These are phyloP conservation scores for Rutstroemia sydowiana DNA, from an alignment of 2,329 filamentous ascomycete genomes.

Conservation along the genomic window DNA sequence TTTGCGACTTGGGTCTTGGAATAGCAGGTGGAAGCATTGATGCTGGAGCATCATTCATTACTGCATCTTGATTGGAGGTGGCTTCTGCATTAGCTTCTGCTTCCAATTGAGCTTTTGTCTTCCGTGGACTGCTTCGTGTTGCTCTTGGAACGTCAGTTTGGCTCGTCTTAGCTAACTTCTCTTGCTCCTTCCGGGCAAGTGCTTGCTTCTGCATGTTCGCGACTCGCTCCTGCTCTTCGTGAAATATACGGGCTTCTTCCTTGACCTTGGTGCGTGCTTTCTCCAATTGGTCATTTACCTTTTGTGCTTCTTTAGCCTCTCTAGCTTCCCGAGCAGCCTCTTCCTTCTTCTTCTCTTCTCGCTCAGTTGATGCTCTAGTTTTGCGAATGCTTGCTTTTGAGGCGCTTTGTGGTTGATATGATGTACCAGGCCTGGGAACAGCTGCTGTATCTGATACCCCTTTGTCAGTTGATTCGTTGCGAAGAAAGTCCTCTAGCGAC, in stretches of 20 bases:
- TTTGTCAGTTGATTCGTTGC: conserved; percentile 30
- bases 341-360: conserved; percentile 54
- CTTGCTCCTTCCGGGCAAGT: conserved; percentile 46
- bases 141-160: conserved; percentile 35
- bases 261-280: conserved; percentile 64
- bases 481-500: conserved; percentile 39
- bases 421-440: not conserved
- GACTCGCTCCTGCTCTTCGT: conserved; percentile 48
- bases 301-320: conserved; percentile 53
- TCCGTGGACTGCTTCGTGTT: conserved; percentile 46
- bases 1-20: conserved; percentile 43
- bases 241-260: conserved; percentile 56
- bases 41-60: conserved; percentile 48
- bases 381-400: conserved; percentile 33
- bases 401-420: conserved; percentile 17
- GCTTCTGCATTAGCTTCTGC: conserved; percentile 30
- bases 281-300: conserved; percentile 54
- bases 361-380: conserved; percentile 51
- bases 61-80: conserved; percentile 37
- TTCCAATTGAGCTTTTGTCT: conserved; percentile 33
- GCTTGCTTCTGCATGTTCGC: conserved; percentile 47
- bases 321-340: conserved; percentile 57
- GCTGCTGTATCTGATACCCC: conserved; percentile 35
- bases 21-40: conserved; percentile 55
- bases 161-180: conserved; percentile 33